Evolutionary conservation across 495 filamentous ascomycete genomes (phyloP).

Genomic region (Neurospora sublineolata): DNA sequence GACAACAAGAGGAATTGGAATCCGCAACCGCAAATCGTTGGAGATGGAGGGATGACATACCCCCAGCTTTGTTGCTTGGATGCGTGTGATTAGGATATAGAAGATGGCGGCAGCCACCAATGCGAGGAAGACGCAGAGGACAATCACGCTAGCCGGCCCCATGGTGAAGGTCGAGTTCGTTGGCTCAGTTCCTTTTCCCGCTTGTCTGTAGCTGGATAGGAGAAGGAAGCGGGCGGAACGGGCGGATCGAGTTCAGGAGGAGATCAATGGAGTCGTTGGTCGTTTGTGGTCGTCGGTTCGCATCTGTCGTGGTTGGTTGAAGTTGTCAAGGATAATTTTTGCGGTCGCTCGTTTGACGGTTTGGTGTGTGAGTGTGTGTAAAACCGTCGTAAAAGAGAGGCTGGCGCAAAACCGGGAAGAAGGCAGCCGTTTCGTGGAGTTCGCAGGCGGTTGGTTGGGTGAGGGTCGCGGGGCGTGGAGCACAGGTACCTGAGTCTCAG

Average conservation of each 20-base stretch:
- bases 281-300: neutral
- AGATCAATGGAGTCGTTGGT: neutral
- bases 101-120: constrained; percentile 31
- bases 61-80: constrained; percentile 51
- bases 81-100: constrained; percentile 45
- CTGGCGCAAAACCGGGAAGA: neutral
- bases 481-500: neutral
- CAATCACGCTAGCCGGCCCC: constrained; percentile 32
- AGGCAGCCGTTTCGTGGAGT: neutral
- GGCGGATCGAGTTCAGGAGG: neutral
- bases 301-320: neutral
- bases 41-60: constrained; percentile 23
- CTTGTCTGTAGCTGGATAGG: neutral
- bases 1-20: constrained; percentile 1
- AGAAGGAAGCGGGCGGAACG: neutral
- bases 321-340: neutral
- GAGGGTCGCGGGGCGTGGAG: neutral
- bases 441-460: neutral
- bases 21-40: neutral
- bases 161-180: constrained; percentile 15
- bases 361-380: neutral
- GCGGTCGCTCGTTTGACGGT: neutral
- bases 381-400: neutral
- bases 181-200: neutral
- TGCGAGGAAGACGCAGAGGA: constrained; percentile 41